These are phyloP conservation scores for Sequoiadendron giganteum DNA, from an alignment of 75 land plant genomes.

Conservation along the genomic window DNA sequence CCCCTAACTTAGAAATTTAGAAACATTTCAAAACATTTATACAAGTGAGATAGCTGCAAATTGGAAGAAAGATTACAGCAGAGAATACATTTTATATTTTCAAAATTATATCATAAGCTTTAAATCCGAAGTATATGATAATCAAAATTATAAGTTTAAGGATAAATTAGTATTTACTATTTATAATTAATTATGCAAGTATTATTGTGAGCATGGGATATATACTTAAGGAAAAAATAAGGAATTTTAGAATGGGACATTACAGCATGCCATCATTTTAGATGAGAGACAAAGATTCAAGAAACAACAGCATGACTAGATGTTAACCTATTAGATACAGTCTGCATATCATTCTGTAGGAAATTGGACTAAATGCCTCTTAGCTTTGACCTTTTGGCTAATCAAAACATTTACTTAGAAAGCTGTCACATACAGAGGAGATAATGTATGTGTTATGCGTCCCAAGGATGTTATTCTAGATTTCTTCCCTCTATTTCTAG, in stretches of 20 bases:
- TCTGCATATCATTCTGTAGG: background rate
- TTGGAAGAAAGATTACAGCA: too few species aligned
- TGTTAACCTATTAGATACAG: background rate
- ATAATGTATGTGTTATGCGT: background rate
- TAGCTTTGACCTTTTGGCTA: background rate
- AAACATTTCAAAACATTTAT: too few species aligned
- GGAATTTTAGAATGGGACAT: background rate
- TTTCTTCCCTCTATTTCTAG: background rate
- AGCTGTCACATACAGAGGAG: background rate
- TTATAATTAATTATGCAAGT: too few species aligned
- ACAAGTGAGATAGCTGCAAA: too few species aligned
- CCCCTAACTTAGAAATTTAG: too few species aligned
- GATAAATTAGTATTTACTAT: too few species aligned
- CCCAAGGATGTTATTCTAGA: background rate
- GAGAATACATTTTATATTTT: too few species aligned
- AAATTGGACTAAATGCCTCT: background rate
- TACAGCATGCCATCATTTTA: background rate
- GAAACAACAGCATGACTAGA: background rate
- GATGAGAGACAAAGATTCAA: background rate
- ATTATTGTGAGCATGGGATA: too few species aligned
- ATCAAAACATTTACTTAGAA: background rate
- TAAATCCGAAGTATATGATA: too few species aligned
- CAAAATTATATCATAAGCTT: too few species aligned
- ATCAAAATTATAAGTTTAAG: too few species aligned
- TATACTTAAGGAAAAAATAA: too few species aligned